Conservation (phyloP, 768 basidiomycete genomes). For the Plicaturopsis crispa region DNA sequence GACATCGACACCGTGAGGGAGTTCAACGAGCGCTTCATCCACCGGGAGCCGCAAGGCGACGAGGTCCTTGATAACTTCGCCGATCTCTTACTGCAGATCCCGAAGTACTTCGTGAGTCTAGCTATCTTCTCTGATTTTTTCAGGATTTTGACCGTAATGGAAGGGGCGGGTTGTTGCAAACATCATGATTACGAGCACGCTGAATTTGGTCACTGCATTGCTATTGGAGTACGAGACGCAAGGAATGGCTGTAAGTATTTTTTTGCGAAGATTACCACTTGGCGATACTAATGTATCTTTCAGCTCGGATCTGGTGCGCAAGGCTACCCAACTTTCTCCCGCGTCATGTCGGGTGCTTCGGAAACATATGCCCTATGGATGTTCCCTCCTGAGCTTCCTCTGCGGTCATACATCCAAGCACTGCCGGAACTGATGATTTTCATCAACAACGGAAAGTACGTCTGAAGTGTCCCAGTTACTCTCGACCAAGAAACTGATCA, state of each 20-base stretch:
- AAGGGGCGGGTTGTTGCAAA: constrained; percentile 21
- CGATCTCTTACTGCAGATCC: constrained; percentile 20
- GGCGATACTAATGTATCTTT: neutral
- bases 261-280: too few species aligned
- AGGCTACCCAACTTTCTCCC: constrained; percentile 15
- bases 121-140: too few species aligned
- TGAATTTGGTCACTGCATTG: constrained; percentile 26
- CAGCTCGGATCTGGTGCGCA: constrained; percentile 9
- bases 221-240: constrained; percentile 23
- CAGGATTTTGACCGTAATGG: too few species aligned
- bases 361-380: constrained; percentile 28
- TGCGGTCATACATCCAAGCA: constrained; percentile 26
- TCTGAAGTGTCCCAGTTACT: constrained; percentile 3
- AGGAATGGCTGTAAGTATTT: constrained; percentile 17
- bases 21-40: constrained; percentile 27
- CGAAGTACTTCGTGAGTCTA: constrained; percentile 21
- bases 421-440: constrained; percentile 27
- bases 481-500: too few species aligned
- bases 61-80: constrained; percentile 25
- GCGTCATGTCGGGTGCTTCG: constrained; percentile 23
- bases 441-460: constrained; percentile 30
- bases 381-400: constrained; percentile 24
- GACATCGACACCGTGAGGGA: constrained; percentile 18
- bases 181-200: constrained; percentile 25
- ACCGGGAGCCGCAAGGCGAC: constrained; percentile 18